Percentiles rank a stretch among this genome's conserved stretches.
phyloP scores from a whole-genome alignment of 441 rosid genomes.

The Populus tomentosa region DNA sequence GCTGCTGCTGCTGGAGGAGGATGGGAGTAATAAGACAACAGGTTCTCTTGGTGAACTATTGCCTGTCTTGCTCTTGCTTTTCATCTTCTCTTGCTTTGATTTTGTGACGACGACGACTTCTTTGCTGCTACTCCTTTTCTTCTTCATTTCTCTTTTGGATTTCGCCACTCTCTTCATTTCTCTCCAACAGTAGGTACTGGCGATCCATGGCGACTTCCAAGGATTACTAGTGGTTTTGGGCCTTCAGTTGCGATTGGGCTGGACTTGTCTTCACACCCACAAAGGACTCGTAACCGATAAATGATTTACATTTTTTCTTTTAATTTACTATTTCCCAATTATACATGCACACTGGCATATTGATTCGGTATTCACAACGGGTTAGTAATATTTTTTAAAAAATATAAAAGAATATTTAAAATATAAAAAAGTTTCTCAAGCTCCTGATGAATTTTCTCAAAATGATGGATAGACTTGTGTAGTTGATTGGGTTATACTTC shows the following conservation, averaged over 20 bases:
- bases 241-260: background rate
- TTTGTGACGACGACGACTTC: conserved; percentile 6
- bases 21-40: background rate
- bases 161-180: conserved; percentile 20
- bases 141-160: conserved; percentile 13
- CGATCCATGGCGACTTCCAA: background rate
- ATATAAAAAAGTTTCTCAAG: too few species aligned
- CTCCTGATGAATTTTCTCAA: too few species aligned
- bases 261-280: background rate
- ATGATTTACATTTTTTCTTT: too few species aligned
- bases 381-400: too few species aligned
- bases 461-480: too few species aligned
- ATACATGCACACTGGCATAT: too few species aligned
- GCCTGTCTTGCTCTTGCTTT: conserved; percentile 1
- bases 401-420: too few species aligned
- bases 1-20: background rate
- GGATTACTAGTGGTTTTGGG: background rate
- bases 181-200: background rate
- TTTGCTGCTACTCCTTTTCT: conserved; percentile 19
- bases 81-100: conserved; percentile 5
- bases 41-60: background rate
- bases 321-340: too few species aligned
- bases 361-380: too few species aligned
- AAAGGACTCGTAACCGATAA: background rate
- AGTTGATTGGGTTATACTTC: too few species aligned